These are phyloP conservation scores for Anacardium occidentale DNA, from an alignment of 345 rosid species.

Conservation along the genomic window DNA sequence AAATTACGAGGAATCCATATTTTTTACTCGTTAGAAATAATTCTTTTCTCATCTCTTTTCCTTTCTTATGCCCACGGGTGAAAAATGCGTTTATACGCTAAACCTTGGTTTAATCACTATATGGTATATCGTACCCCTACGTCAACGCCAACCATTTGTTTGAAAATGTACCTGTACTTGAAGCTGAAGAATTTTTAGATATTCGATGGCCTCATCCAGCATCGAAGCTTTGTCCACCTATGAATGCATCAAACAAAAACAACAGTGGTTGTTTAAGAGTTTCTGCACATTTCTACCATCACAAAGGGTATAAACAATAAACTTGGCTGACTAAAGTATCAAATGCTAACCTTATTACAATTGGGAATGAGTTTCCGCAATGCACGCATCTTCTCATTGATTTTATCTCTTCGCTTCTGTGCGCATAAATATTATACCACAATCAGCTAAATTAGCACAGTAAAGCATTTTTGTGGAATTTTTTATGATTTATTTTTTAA, in stretches of 20 bases:
- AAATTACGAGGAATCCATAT: too few species aligned
- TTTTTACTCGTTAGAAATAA: too few species aligned
- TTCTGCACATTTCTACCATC: too few species aligned
- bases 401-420: constrained; percentile 59
- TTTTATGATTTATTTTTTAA: too few species aligned
- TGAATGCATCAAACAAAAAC: background rate
- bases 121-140: too few species aligned
- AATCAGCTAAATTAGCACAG: constrained; percentile 1
- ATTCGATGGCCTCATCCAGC: constrained; percentile 70
- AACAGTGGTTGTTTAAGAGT: background rate
- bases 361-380: constrained; percentile 70
- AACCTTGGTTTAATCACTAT: too few species aligned
- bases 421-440: background rate
- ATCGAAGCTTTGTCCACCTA: constrained; percentile 63
- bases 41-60: too few species aligned
- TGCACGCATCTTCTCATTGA: constrained; percentile 65
- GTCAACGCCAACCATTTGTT: too few species aligned
- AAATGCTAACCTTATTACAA: constrained; percentile 49
- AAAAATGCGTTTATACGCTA: too few species aligned
- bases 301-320: background rate
- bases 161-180: constrained; percentile 61
- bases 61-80: too few species aligned
- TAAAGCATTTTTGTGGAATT: background rate
- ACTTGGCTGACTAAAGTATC: background rate
- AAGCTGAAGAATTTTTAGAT: constrained; percentile 63